Evolutionary conservation across 352 stramenopile species (phyloP), one percentile per base, ranked within the genome.

Genomic region (Pythium brachiatum): DNA sequence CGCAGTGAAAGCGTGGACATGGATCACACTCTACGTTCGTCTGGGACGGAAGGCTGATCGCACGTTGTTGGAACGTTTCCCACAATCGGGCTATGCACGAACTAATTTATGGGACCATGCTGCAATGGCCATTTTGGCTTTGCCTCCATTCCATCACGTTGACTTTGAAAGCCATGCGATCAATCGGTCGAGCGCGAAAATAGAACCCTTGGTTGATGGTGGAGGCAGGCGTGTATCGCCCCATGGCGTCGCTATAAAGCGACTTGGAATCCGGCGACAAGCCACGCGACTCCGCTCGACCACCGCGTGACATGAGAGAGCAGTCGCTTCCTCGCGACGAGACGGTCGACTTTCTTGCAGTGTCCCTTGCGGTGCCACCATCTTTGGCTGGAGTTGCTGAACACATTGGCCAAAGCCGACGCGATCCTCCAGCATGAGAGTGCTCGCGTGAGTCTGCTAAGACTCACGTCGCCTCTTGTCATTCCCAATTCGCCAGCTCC

Each of bases 21-120:
- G 8, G n/a, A 48, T 27, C 18, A 18, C n/a, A 27, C 16, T 23
- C 12, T 15, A 7, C 11, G 34, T 6, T 23, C 15, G 38, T 11
- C 16, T 44, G 38, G 18, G 38, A 44, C 15, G 1, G 16, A 9
- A 4, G 16, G 18, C 38, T 6, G 16, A 44, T 27, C 41, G 41
- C 41, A 16, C 20, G 7, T 48, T 34, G 29, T n/a, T n/a, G 29
- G 29, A 34, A 34, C 29, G 29, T 34, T 34, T 9, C 29, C 9
- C 29, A 9, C 9, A 9, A 34, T 34, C 29, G 5, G 5, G 29
- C 29, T 9, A 21, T 26, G 2, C 18, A 27, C 41, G 38, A 48
- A 25, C 41, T 48, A 48, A 48, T 48, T 48, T 48, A 48, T 48
- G 41, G 26, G 41, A 48, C 41, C 41, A 27, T 16, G 41, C 41